Evolutionary conservation across 495 filamentous ascomycete species (phyloP).

Genomic region (Cladorrhinum samala): DNA sequence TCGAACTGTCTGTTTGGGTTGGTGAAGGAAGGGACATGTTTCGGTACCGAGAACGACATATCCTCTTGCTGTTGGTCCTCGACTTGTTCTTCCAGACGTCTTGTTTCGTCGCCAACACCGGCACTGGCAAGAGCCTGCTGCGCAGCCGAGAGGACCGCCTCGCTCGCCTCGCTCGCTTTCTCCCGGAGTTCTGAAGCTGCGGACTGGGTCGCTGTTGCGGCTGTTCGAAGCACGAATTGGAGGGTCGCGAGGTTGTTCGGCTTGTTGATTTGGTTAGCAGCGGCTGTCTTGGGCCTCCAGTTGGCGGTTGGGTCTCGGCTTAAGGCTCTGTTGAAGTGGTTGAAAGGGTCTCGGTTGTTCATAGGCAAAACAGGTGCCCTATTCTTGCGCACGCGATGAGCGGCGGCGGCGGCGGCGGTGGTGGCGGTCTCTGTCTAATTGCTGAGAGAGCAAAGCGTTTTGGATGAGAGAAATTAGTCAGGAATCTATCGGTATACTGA

Average conservation of each 20-base stretch:
- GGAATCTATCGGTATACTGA: no score
- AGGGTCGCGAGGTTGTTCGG: conserved; percentile 4
- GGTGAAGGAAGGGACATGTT: conserved; percentile 64
- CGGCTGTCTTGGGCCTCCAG: conserved; percentile 12
- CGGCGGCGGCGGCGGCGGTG: conserved; percentile 34
- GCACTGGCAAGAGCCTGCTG: conserved; percentile 7
- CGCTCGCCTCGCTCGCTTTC: conserved; percentile 9
- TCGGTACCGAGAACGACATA: conserved; percentile 64
- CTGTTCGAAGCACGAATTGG: conserved; percentile 14
- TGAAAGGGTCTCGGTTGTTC: conserved; percentile 19
- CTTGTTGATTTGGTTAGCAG: conserved; percentile 4
- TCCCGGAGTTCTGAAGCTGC: conserved; percentile 15
- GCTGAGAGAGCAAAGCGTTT: conserved; percentile 39
- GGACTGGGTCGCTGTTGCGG: conserved; percentile 13
- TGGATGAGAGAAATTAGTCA: no score
- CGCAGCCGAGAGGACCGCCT: not conserved
- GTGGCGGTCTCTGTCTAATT: conserved; percentile 26
- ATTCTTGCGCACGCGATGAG: conserved; percentile 40
- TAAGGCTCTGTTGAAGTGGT: conserved; percentile 8
- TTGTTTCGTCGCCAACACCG: not conserved
- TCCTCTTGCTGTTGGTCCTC: conserved; percentile 22
- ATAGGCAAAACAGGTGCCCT: conserved; percentile 6
- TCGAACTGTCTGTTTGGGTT: conserved; percentile 63
- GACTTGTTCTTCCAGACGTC: not conserved
- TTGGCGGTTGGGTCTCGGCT: conserved; percentile 5